A percentile compares a stretch with the other conserved stretches of the same genome.
Evolutionary conservation across 176 grass and related monocot genomes (phyloP).

Genomic region (Guadua angustifolia): DNA sequence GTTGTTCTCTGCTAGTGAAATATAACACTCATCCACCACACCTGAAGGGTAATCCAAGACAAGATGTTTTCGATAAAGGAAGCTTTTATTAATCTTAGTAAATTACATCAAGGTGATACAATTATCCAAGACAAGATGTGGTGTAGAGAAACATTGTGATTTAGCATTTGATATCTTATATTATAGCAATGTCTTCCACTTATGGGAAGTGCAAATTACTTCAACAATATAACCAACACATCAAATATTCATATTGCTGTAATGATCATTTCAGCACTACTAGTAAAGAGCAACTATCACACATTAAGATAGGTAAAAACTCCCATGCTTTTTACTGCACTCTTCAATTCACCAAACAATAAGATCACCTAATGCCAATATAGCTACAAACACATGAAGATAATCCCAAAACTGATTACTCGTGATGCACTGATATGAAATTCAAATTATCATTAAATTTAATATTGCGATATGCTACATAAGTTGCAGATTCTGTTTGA

Average conservation of each 20-base stretch:
- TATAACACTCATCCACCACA: neutral
- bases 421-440: neutral
- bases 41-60: neutral
- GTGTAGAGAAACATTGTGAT: no score
- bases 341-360: neutral
- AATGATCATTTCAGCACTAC: no score
- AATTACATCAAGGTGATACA: no score
- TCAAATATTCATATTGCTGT: no score
- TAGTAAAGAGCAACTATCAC: no score
- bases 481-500: constrained; percentile 13
- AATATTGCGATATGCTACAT: neutral
- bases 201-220: no score
- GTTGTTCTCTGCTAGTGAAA: neutral
- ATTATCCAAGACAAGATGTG: neutral
- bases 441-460: neutral
- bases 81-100: no score
- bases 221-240: no score
- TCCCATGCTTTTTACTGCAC: neutral
- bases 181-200: no score
- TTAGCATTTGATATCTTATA: no score
- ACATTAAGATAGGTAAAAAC: neutral
- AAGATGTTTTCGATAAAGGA: no score
- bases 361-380: neutral
- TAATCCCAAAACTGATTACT: neutral
- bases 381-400: neutral